Percentiles rank a stretch among this genome's conserved stretches.
Evolutionary conservation across 768 basidiomycete species (phyloP).

Genomic region (Collybiopsis confluens): DNA sequence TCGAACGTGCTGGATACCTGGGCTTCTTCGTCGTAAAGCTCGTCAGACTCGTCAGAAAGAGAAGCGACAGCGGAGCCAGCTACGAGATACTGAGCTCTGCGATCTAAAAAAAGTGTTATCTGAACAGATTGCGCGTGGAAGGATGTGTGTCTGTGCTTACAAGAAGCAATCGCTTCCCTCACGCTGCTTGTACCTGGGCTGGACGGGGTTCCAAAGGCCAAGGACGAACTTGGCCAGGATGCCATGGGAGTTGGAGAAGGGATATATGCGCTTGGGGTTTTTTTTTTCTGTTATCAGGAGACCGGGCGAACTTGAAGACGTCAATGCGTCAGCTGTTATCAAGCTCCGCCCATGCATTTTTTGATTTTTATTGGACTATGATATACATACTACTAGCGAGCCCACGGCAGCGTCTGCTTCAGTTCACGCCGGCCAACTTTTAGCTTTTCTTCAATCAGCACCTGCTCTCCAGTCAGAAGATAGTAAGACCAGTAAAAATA

Average conservation of each 20-base stretch:
- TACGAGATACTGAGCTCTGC: constrained; percentile 62
- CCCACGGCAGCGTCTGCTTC: constrained; percentile 48
- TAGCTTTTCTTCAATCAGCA: constrained; percentile 57
- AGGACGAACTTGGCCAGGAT: neutral
- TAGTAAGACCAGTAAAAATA: neutral
- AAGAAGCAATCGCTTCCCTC: constrained; percentile 57
- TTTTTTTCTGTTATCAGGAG: neutral
- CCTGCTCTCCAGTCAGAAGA: constrained; percentile 28
- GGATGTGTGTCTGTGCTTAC: too few species aligned
- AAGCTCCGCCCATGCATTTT: too few species aligned
- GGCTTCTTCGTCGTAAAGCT: constrained; percentile 37
- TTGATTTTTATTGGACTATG: too few species aligned
- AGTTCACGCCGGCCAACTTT: constrained; percentile 56
- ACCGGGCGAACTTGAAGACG: too few species aligned
- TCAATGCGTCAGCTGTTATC: too few species aligned
- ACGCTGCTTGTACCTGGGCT: constrained; percentile 44
- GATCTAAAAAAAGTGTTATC: too few species aligned
- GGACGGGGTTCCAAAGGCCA: constrained; percentile 16
- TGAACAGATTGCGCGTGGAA: too few species aligned
- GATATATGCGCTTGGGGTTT: neutral
- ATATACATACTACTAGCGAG: constrained; percentile 8
- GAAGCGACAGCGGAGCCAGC: constrained; percentile 56
- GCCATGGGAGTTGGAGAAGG: neutral
- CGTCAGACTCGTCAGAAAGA: constrained; percentile 36
- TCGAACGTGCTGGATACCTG: constrained; percentile 12